Base-by-base conservation (phyloP, 139 green algal genomes). In the Dunaliella sp. region DNA sequence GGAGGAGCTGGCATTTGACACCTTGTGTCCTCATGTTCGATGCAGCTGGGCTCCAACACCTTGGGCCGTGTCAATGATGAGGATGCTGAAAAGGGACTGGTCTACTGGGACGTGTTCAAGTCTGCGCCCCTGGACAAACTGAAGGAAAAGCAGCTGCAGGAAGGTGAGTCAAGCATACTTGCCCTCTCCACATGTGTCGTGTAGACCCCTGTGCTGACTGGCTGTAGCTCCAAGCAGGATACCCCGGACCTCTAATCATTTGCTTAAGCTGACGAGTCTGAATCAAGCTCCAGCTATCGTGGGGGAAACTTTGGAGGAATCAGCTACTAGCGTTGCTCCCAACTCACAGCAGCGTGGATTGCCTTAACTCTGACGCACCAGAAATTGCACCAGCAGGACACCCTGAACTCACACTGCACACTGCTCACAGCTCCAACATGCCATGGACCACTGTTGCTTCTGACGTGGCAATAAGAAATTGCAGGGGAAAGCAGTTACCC, bases 51-150 rank as follows among this genome's bases (percentile, higher is more conserved):
- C 38, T 91, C 84, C 80, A 86, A 86, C 77, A 91, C 90, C 25
- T 86, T 96, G 84, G 90, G 92, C 34, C 89, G 87, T 72, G 85
- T 90, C 24, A 92, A 91, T 38, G 89, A 92, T 16, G 93, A 96
- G 65, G 91, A 95, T 38, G 88, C 87, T 30, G 91, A 95, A 82
- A 93, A 93, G 82, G 93, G 90, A 0, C 59, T 92, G 28, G 91
- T 93, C 25, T 92, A 89, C 81, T 96, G 92, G 91, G 92, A 96
- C 85, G 91, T 95, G 72, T 94, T 94, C 87, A 94, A 93, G 88
- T 88, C 82, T 1, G 92, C 81, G 26, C 79, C 86, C 48, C 86
- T 96, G 74, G 89, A 91, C 2, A 76, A 81, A 0, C 86, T 95
- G 35, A 90, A 94, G 86, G 37, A 77, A 2, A 33, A 34, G 38